Conservation (phyloP, 768 basidiomycete species). For the Boletus speciosus region DNA sequence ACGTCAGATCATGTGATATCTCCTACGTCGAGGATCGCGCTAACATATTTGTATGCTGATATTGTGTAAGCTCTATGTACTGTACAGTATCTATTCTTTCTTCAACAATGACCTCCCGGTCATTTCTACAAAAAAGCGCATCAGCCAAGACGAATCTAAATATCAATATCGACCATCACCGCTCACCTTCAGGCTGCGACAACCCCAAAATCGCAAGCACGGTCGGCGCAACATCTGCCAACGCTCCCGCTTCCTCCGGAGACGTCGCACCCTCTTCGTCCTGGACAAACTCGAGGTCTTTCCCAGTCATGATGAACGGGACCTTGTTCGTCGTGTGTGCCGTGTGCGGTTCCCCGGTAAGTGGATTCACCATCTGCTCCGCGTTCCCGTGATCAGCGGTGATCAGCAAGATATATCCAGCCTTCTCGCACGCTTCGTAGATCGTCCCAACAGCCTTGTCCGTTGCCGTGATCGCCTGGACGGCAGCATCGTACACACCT, state of each 20-base stretch:
- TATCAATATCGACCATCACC: neutral
- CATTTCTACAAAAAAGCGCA: constrained; percentile 20
- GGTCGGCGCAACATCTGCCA: constrained; percentile 91
- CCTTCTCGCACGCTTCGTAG: constrained; percentile 78
- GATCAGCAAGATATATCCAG: constrained; percentile 82
- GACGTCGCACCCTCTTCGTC: constrained; percentile 46
- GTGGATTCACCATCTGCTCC: constrained; percentile 85
- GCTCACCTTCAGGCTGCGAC: constrained; percentile 63
- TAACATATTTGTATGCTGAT: neutral
- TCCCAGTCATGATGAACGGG: constrained; percentile 83
- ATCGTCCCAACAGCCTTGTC: constrained; percentile 87
- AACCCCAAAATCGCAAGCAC: constrained; percentile 75
- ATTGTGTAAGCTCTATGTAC: constrained; percentile 7
- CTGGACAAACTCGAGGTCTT: constrained; percentile 50
- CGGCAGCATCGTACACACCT: constrained; percentile 86
- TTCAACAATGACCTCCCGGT: constrained; percentile 28
- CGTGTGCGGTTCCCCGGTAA: constrained; percentile 85
- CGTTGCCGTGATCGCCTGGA: constrained; percentile 82
- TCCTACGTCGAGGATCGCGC: too few species aligned
- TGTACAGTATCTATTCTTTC: constrained; percentile 19
- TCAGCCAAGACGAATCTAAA: neutral
- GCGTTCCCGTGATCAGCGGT: constrained; percentile 97
- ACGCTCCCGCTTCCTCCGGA: constrained; percentile 64
- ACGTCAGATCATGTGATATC: constrained; percentile 19
- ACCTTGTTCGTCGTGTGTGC: constrained; percentile 87